Conservation (phyloP, 1,284 basidiomycete genomes). For the Tylopilus sp. region DNA sequence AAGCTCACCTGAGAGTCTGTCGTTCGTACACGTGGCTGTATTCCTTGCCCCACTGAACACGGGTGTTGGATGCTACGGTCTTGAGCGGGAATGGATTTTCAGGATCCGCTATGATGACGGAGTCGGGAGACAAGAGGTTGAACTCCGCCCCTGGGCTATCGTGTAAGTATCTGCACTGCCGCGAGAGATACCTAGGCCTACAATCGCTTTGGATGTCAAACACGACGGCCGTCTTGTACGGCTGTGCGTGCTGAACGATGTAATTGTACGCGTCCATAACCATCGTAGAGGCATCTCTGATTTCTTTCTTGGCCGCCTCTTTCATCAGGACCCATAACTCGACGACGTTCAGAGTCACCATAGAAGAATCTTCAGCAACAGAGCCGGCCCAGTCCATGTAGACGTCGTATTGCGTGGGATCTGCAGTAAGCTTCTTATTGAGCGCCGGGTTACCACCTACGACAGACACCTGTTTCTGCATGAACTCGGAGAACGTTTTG, state of each 20-base stretch:
- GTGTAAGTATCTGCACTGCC: neutral
- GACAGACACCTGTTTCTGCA: conserved; percentile 6
- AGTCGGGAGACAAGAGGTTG: conserved; percentile 3
- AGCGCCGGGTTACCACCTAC: neutral
- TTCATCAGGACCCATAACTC: conserved; percentile 7
- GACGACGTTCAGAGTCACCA: neutral
- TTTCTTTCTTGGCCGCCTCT: neutral
- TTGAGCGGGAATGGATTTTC: neutral
- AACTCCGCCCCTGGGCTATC: conserved; percentile 1
- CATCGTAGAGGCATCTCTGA: neutral
- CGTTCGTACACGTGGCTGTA: neutral
- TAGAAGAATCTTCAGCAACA: neutral
- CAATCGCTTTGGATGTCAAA: conserved; percentile 3
- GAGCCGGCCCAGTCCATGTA: neutral
- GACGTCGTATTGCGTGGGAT: neutral
- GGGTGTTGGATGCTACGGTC: conserved; percentile 1
- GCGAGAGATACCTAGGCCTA: neutral
- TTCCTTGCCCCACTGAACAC: conserved; percentile 5
- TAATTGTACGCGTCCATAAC: conserved; percentile 2
- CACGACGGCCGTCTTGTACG: neutral
- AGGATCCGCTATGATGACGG: neutral
- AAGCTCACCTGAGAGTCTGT: neutral
- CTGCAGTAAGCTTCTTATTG: conserved; percentile 1
- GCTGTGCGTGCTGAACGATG: conserved; percentile 1
- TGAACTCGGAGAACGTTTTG: conserved; percentile 2